phyloP scores from a whole-genome alignment of 140 eudicot genomes.

The Anethum foeniculum region DNA sequence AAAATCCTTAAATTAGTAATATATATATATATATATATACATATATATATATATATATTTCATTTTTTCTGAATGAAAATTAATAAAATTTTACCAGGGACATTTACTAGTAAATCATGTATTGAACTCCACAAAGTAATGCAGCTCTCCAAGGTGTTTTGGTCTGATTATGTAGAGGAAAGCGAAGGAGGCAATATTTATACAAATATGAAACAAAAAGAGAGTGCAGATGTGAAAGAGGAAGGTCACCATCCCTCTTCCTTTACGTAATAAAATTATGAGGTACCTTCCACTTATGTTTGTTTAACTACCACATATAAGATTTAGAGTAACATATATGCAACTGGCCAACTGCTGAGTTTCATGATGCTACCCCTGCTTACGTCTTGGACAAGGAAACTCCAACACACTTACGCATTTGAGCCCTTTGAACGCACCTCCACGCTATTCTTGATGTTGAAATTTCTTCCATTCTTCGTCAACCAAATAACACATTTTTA shows the following conservation, averaged over 20 bases:
- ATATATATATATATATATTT: too few species aligned
- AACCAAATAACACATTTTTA: not conserved
- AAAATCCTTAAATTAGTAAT: too few species aligned
- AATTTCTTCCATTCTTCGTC: not conserved
- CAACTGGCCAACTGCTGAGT: not conserved
- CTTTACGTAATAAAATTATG: not conserved
- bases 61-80: too few species aligned
- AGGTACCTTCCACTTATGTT: not conserved
- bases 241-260: not conserved
- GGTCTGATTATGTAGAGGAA: too few species aligned
- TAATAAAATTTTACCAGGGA: too few species aligned
- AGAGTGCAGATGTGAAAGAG: not conserved
- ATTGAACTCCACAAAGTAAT: too few species aligned
- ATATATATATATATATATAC: too few species aligned
- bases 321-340: not conserved
- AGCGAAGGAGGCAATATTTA: too few species aligned
- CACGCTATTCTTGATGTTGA: not conserved
- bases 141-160: too few species aligned
- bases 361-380: not conserved
- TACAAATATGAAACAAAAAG: too few species aligned
- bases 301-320: not conserved
- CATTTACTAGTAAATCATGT: too few species aligned
- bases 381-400: not conserved
- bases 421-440: not conserved
- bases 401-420: not conserved